A percentile compares a stretch with the other conserved stretches of the same genome.
These are phyloP conservation scores for Russula earlei DNA, from an alignment of 768 basidiomycete species.

Conservation along the genomic window DNA sequence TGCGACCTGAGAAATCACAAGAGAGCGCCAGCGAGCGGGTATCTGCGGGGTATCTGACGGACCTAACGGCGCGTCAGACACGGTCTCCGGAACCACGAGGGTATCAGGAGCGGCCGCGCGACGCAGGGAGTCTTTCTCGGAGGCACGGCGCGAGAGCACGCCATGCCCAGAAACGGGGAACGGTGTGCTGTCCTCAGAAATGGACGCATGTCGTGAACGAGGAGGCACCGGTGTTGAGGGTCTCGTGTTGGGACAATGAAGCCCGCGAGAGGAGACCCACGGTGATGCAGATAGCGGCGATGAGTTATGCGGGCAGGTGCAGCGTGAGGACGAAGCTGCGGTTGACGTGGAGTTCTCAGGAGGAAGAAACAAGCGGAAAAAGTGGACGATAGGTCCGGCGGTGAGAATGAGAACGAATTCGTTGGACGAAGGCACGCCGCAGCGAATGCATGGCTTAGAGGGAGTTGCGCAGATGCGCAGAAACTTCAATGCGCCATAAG, in stretches of 20 bases:
- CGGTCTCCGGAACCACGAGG: constrained; percentile 37
- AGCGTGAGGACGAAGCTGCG: constrained; percentile 38
- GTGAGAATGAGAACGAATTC: constrained; percentile 60
- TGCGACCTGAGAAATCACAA: constrained; percentile 43
- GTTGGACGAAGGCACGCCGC: constrained; percentile 58
- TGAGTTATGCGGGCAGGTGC: constrained; percentile 51
- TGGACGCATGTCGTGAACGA: constrained; percentile 40
- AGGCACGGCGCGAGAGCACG: constrained; percentile 60
- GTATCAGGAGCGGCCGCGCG: constrained; percentile 40
- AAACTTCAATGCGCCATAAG: constrained; percentile 46
- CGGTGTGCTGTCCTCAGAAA: constrained; percentile 38
- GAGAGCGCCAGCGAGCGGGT: constrained; percentile 45
- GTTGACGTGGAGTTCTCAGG: constrained; percentile 30
- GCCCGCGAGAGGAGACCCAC: constrained; percentile 37
- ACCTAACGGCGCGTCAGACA: constrained; percentile 21
- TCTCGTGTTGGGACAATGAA: constrained; percentile 50
- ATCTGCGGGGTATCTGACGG: constrained; percentile 10
- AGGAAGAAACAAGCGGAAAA: constrained; percentile 52
- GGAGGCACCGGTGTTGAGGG: constrained; percentile 33
- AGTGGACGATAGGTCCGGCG: constrained; percentile 48
- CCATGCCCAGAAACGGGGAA: constrained; percentile 81
- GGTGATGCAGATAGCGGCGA: constrained; percentile 34
- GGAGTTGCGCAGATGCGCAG: constrained; percentile 51
- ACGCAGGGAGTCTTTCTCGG: constrained; percentile 53
- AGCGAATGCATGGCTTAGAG: constrained; percentile 54